Evolutionary conservation across 768 basidiomycete genomes (phyloP), one percentile per base, ranked within the genome.

Genomic region (Psilocybe cubensis): DNA sequence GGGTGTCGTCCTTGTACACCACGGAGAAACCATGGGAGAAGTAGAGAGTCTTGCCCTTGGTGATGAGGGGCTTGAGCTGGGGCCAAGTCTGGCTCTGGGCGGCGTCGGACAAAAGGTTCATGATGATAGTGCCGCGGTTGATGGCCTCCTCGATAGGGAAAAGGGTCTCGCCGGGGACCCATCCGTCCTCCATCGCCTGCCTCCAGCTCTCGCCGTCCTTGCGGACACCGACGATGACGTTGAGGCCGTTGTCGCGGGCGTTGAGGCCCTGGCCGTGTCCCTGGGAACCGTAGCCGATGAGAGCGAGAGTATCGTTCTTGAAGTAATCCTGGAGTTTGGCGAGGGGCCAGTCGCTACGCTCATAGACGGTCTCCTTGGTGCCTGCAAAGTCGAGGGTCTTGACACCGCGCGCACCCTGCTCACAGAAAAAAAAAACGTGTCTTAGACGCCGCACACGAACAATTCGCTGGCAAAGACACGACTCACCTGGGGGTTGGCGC

Each of bases 11-110:
- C 83, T 96, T 94, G 87, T 89, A 99, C 53, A 99, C 94, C 63
- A 98, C 85, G 63, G 96, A 98, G 89, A 99, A 99, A 69, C 97
- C 97, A 74, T 99, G 97, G 5, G 96, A 94, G 83, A 99, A 99
- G 88, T 99, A 99, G 62, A 99, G 90, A n/a, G 97, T 99, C 85
- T 99, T 98, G 79, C 93, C 97, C 85, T 96, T 94, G 75, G 95
- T 98, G 81, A 98, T 96, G 69, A 98, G 87, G 54, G 97, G 96
- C 42, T 86, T 89, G 66, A 99, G 65, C 52, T 83, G 78, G 35
- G 89, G 80, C 97, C 97, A 99, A 27, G 96, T 98, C 74, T 91
- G 85, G 12, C 93, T 95, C 79, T 99, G 97, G n/a, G 96, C 97
- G 47, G 97, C 97, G 68, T 99, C 97, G 43, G 96, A 98, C 64